Base-by-base conservation (phyloP, 2,329 filamentous ascomycete species). In the Microdochium bolleyi region DNA sequence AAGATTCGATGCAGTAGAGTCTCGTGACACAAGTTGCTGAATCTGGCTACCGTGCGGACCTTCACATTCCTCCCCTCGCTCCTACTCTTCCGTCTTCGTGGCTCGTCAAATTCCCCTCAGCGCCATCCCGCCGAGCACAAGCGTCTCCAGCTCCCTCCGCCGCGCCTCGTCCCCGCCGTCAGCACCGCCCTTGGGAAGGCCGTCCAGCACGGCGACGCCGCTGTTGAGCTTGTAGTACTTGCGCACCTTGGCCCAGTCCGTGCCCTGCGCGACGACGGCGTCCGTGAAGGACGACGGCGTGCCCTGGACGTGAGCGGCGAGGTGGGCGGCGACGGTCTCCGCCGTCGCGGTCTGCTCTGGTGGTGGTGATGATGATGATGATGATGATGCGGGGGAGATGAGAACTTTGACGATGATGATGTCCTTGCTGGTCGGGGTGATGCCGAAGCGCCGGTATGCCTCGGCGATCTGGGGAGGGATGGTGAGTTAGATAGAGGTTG, bases 181-280 rank as follows among this genome's bases (percentile, higher is more conserved):
- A 8, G 3, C 41, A 16, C 10, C 41, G 41, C 41, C 19, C 41
- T 46, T 46, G 3, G 41, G 41, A 3, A 22, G 21, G 7, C 14
- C 41, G 19, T 22, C 41, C n/a, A 46, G 16, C n/a, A 22, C 41
- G 21, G 19, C 41, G 16, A 21, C 41, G 21, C 16, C 65, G 8
- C 78, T 75, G 56, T 87, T 87, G 27, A 96, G 71, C 67, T 95
- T 95, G 70, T 96, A 96, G 57, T 89, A 84, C 71, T 95, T 96
- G 63, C 82, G 83, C 30, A 96, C 80, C 63, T 84, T 86, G 22
- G 73, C 66, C 61, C 87, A 67, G 64, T 95, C 89, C 2, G 84
- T 80, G 24, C 82, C 70, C 1, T 68, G 62, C 0, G 70, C 66
- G 21, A 95, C 68, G n/a, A 73, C 74, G 3, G 78, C 78, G 61